These are phyloP conservation scores for Penicillium cosmopolitanum DNA, from an alignment of 495 filamentous ascomycete species.

Conservation along the genomic window DNA sequence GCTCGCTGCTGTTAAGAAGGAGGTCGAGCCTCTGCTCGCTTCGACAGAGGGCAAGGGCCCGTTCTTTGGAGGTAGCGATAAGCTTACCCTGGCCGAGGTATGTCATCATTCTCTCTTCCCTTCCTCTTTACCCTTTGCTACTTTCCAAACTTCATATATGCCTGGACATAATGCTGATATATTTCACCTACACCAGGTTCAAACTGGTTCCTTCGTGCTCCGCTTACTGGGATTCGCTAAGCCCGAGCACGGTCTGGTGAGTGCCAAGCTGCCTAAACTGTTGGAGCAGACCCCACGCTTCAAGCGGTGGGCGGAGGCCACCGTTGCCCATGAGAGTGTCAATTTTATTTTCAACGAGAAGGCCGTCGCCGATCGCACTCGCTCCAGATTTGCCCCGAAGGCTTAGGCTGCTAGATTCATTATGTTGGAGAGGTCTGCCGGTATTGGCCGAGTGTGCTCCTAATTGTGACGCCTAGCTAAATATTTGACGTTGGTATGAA, in stretches of 20 bases:
- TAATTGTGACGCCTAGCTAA: neutral
- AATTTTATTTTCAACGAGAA: constrained; percentile 63
- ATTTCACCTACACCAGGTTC: constrained; percentile 43
- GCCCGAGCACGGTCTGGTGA: constrained; percentile 53
- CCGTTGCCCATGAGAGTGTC: constrained; percentile 67
- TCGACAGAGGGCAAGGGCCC: constrained; percentile 58
- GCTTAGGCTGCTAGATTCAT: constrained; percentile 13
- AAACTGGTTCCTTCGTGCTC: constrained; percentile 69
- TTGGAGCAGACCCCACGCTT: constrained; percentile 66
- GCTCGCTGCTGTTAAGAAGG: constrained; percentile 63
- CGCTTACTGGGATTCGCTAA: constrained; percentile 57
- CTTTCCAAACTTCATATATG: no score
- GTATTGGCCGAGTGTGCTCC: neutral
- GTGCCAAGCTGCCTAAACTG: constrained; percentile 48
- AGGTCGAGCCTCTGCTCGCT: constrained; percentile 71
- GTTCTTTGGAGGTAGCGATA: constrained; percentile 80
- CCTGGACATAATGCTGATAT: no score
- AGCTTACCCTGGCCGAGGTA: constrained; percentile 80
- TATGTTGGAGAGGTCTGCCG: neutral
- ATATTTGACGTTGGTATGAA: neutral
- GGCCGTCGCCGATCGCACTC: constrained; percentile 24
- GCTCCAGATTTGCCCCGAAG: constrained; percentile 33
- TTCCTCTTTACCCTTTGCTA: no score
- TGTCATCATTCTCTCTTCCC: constrained; percentile 13
- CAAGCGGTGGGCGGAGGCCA: constrained; percentile 66